Base-by-base conservation (phyloP, 108 stramenopile species). In the Conticribra weissflogii region DNA sequence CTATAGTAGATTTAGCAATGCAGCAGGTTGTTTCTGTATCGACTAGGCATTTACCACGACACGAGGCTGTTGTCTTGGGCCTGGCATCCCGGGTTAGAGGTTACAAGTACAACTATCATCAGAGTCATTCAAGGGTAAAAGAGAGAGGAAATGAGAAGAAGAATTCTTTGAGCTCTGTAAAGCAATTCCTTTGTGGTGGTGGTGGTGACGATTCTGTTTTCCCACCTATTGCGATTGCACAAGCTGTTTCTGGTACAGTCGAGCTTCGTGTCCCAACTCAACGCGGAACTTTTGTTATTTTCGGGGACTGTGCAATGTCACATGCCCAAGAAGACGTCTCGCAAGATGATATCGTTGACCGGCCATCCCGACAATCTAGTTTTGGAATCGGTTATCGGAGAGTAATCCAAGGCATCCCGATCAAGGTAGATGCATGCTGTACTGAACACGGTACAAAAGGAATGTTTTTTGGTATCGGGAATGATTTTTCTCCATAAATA, bases 321-420 rank as follows among this genome's bases (percentile, higher is more conserved):
- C 66, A 64, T 15, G 62, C 59, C 16, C 72, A 85, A 53, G 58
- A 56, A 33, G 58, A 74, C 27, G 33, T 36, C 4, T 66, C 59
- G 50, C 25, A 24, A 54, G 15, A 3, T 47, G n/a, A n/a, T n/a
- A n/a, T n/a, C n/a, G n/a, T 51, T 47, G 54, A 63, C 14, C 79
- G 76, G 59, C 54, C 49, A 24, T 21, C 49, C 48, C 74, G 71
- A 8, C 54, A 65, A 29, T 87, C 88, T 16, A 86, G 88, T 68
- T 66, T 86, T 31, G 93, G 93, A 15, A 50, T 91, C n/a, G 89
- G 93, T 24, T 32, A 90, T 21, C 75, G 93, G 44, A 91, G 89
- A 73, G 78, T 57, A 48, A 56, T 87, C 14, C 88, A 91, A 82
- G 93, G 93, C 25, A 60, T 94, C 21, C 93, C 93, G n/a, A 51